Evolutionary conservation across 768 basidiomycete genomes (phyloP).

Genomic region (Russula compacta): DNA sequence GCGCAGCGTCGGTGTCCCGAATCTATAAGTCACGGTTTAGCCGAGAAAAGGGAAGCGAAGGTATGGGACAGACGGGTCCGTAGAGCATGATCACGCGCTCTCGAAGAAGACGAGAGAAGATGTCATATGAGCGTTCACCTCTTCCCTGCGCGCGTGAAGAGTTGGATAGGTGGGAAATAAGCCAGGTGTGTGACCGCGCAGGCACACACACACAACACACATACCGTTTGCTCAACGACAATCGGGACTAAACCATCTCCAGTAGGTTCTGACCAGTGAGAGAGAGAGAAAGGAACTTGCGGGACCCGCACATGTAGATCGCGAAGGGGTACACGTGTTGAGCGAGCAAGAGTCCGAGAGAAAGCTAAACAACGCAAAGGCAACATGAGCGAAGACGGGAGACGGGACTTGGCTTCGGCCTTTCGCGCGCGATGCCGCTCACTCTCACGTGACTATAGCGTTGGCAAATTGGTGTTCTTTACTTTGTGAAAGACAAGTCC

Average conservation of each 20-base stretch:
- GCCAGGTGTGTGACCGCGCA: neutral
- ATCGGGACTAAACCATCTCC: conserved; percentile 73
- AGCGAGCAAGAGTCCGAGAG: conserved; percentile 1
- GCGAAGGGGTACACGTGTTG: neutral
- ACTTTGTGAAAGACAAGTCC: neutral
- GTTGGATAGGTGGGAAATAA: conserved; percentile 5
- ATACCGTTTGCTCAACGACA: conserved; percentile 91
- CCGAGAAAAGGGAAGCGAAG: neutral
- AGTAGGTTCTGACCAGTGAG: conserved; percentile 31
- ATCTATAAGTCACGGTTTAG: conserved; percentile 46
- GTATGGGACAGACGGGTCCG: conserved; percentile 58
- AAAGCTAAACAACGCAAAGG: conserved; percentile 24
- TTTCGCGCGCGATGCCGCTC: neutral
- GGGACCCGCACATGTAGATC: neutral
- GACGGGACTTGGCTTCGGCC: no score
- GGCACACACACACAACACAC: conserved; percentile 16
- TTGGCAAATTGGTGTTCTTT: neutral
- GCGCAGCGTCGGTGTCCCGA: conserved; percentile 78
- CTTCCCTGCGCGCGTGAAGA: conserved; percentile 43
- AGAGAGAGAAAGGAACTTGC: conserved; percentile 40
- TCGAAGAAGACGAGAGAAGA: conserved; percentile 85
- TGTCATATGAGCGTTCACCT: conserved; percentile 89
- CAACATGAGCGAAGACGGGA: neutral
- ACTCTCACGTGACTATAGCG: conserved; percentile 15
- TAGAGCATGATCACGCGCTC: conserved; percentile 95